Percentiles rank a stretch among this genome's conserved stretches.
These are phyloP conservation scores for Chlamydomonas asymmetrica DNA, from an alignment of 139 green algal genomes.

Conservation along the genomic window DNA sequence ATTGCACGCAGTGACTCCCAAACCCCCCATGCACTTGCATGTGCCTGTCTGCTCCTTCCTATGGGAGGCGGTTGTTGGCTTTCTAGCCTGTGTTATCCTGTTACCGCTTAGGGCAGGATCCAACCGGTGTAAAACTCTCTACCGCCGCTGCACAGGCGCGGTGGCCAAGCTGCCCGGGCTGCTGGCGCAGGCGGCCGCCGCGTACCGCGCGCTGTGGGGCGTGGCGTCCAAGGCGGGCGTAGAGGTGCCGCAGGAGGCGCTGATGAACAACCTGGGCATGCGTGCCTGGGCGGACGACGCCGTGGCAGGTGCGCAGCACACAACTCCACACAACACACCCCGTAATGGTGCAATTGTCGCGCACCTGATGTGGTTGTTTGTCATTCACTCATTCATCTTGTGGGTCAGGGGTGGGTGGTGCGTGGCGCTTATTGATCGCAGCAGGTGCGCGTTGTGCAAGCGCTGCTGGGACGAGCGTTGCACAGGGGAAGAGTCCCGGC, in stretches of 20 bases:
- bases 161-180: conserved; percentile 12
- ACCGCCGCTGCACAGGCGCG: not conserved
- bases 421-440: not conserved
- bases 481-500: not conserved
- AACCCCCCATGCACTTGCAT: too few species aligned
- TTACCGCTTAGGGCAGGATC: too few species aligned
- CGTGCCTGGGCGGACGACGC: conserved; percentile 51
- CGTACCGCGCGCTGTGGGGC: conserved; percentile 46
- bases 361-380: not conserved
- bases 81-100: too few species aligned
- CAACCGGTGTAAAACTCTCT: too few species aligned
- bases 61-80: too few species aligned
- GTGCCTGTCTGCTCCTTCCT: too few species aligned
- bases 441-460: not conserved
- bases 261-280: conserved; percentile 39
- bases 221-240: conserved; percentile 17
- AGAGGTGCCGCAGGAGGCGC: conserved; percentile 44
- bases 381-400: too few species aligned
- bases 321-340: too few species aligned
- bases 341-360: not conserved
- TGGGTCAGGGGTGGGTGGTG: too few species aligned
- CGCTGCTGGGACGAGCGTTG: not conserved
- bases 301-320: conserved; percentile 15
- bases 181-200: conserved; percentile 32
- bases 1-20: too few species aligned